phyloP scores from a whole-genome alignment of 2,329 filamentous ascomycete genomes.

The Botrytis byssoidea region DNA sequence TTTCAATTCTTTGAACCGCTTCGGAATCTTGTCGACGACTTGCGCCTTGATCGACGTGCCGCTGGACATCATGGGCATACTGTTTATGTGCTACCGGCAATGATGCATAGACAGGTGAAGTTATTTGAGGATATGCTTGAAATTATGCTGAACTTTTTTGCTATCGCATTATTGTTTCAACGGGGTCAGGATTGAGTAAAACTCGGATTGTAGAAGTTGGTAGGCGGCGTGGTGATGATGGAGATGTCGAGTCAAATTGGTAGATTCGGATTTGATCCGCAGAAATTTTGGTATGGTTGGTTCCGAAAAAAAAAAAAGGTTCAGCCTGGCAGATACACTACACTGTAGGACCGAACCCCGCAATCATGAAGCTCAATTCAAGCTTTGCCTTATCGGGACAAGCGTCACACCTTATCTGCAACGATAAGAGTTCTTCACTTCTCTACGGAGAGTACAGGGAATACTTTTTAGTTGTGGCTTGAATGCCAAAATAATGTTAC shows the following conservation, averaged over 20 bases:
- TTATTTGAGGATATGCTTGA: neutral
- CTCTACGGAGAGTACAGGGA: neutral
- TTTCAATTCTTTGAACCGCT: conserved; percentile 88
- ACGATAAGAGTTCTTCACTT: conserved; percentile 13
- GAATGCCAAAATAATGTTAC: neutral
- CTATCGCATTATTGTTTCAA: conserved; percentile 13
- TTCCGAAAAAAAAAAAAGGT: conserved; percentile 16
- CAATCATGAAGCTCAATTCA: conserved; percentile 8
- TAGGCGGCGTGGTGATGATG: neutral
- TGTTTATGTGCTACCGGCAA: conserved; percentile 12
- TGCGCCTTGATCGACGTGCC: conserved; percentile 68
- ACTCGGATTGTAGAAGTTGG: neutral
- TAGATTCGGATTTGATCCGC: conserved; percentile 2
- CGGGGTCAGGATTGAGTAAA: neutral
- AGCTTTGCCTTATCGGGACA: neutral
- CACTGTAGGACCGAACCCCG: conserved; percentile 8
- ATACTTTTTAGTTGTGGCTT: conserved; percentile 1
- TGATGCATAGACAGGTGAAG: conserved; percentile 8
- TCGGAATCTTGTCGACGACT: conserved; percentile 83
- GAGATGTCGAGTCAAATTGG: conserved; percentile 10
- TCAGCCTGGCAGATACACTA: neutral
- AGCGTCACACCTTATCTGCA: neutral
- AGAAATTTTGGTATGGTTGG: conserved; percentile 22
- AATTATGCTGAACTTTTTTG: neutral
- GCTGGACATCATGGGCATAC: conserved; percentile 32